Evolutionary conservation across 805 yeast genomes (phyloP).

Genomic region (Cyberlindnera maritima): DNA sequence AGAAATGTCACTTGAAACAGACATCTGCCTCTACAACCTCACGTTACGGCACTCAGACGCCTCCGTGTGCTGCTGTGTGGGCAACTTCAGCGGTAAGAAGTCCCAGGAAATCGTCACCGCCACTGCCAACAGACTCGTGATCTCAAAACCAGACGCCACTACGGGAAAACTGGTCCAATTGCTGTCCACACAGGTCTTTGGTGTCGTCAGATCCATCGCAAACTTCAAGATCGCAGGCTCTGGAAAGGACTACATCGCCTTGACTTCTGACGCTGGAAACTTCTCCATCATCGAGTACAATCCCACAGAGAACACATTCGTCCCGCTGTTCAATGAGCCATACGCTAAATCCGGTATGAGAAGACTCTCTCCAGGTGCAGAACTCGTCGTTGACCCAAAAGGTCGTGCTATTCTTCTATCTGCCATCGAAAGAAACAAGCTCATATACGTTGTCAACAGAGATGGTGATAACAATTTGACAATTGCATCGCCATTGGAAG

Average conservation of each 20-base stretch:
- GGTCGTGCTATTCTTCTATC: slow-evolving; percentile 68
- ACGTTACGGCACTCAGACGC: slow-evolving; percentile 65
- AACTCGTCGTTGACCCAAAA: slow-evolving; percentile 65
- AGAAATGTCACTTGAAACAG: slow-evolving; percentile 13
- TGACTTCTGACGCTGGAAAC: slow-evolving; percentile 81
- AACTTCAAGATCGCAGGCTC: slow-evolving; percentile 53
- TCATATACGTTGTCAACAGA: slow-evolving; percentile 62
- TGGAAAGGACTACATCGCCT: slow-evolving; percentile 52
- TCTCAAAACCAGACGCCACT: slow-evolving; percentile 50
- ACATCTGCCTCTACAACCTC: slow-evolving; percentile 57
- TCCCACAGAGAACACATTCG: slow-evolving; percentile 35
- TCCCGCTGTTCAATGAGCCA: slow-evolving; percentile 58
- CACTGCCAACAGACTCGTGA: slow-evolving; percentile 50
- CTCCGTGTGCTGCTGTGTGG: slow-evolving; percentile 55
- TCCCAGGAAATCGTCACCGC: slow-evolving; percentile 64
- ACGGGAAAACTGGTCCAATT: slow-evolving; percentile 52
- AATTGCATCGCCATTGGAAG: slow-evolving; percentile 75
- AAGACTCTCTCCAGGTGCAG: slow-evolving; percentile 72
- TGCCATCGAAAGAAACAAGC: slow-evolving; percentile 71
- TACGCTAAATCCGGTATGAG: slow-evolving; percentile 73
- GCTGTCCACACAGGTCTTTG: slow-evolving; percentile 48
- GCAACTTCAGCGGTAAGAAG: slow-evolving; percentile 60
- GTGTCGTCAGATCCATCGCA: slow-evolving; percentile 51
- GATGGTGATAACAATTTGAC: slow-evolving; percentile 44
- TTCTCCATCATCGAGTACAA: slow-evolving; percentile 51